These are phyloP conservation scores for Cladophialophora bantiana DNA, from an alignment of 2,329 filamentous ascomycete genomes.

Conservation along the genomic window DNA sequence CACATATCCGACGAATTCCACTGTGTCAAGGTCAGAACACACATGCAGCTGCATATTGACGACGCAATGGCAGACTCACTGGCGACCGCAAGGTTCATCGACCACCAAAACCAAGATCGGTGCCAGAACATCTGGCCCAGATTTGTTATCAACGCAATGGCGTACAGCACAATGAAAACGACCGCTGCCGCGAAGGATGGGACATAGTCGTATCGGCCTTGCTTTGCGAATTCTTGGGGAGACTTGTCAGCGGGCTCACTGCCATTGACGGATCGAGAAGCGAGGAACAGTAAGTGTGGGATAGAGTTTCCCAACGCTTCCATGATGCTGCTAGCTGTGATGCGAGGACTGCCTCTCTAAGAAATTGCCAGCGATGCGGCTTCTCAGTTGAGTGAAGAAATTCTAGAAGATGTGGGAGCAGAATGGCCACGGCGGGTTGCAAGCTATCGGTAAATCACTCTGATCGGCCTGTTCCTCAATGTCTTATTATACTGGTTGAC, in stretches of 20 bases:
- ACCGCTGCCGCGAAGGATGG: slow-evolving; percentile 49
- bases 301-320: slow-evolving; percentile 4
- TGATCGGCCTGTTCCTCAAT: not conserved
- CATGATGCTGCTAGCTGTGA: slow-evolving; percentile 4
- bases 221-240: slow-evolving; percentile 21
- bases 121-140: slow-evolving; percentile 46
- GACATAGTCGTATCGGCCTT: slow-evolving; percentile 45
- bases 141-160: slow-evolving; percentile 38
- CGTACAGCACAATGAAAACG: slow-evolving; percentile 48
- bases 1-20: slow-evolving; percentile 52
- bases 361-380: not conserved
- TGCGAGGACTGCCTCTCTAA: not conserved
- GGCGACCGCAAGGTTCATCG: slow-evolving; percentile 52
- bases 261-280: slow-evolving; percentile 10
- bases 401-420: not conserved
- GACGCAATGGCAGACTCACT: slow-evolving; percentile 41
- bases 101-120: slow-evolving; percentile 52
- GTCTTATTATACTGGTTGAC: not conserved
- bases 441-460: not conserved
- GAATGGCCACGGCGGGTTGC: not conserved
- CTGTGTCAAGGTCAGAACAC: slow-evolving; percentile 20
- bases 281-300: slow-evolving; percentile 19
- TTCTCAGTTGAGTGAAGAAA: not conserved
- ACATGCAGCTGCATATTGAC: not conserved
- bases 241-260: slow-evolving; percentile 24